These are phyloP conservation scores for Bipolaris zeicola DNA, from an alignment of 2,329 filamentous ascomycete genomes.

Conservation along the genomic window DNA sequence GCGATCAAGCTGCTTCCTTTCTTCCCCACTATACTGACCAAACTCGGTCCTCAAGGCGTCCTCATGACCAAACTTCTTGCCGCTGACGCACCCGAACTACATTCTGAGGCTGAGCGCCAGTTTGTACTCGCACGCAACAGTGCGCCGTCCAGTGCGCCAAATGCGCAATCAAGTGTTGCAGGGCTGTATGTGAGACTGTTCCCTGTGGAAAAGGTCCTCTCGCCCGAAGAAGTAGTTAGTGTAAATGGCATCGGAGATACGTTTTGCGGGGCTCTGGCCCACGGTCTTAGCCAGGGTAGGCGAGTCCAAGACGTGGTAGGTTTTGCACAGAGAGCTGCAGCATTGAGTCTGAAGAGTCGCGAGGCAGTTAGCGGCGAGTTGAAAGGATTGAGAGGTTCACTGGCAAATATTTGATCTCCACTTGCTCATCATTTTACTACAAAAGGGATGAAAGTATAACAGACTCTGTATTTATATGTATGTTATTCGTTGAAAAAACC, in stretches of 20 bases:
- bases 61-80: constrained; percentile 74
- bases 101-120: constrained; percentile 64
- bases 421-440: not conserved
- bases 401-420: not conserved
- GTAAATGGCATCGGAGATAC: constrained; percentile 97
- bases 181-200: constrained; percentile 83
- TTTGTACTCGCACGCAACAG: constrained; percentile 73
- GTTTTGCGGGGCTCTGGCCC: constrained; percentile 83
- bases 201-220: constrained; percentile 68
- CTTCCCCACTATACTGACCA: constrained; percentile 82
- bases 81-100: constrained; percentile 70
- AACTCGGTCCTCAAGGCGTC: constrained; percentile 77
- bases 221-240: constrained; percentile 71
- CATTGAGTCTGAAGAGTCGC: constrained; percentile 74
- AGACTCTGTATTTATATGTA: not conserved
- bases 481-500: not conserved
- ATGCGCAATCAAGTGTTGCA: constrained; percentile 56
- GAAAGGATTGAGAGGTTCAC: constrained; percentile 31
- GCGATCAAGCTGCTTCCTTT: constrained; percentile 85
- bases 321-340: constrained; percentile 80
- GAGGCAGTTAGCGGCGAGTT: constrained; percentile 72
- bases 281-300: constrained; percentile 68
- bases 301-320: constrained; percentile 68
- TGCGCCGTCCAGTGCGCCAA: constrained; percentile 53
- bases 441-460: not conserved